Evolutionary conservation across 208 protist species (phyloP), one percentile per base, ranked within the genome.

Genomic region (Trypanosoma mega): DNA sequence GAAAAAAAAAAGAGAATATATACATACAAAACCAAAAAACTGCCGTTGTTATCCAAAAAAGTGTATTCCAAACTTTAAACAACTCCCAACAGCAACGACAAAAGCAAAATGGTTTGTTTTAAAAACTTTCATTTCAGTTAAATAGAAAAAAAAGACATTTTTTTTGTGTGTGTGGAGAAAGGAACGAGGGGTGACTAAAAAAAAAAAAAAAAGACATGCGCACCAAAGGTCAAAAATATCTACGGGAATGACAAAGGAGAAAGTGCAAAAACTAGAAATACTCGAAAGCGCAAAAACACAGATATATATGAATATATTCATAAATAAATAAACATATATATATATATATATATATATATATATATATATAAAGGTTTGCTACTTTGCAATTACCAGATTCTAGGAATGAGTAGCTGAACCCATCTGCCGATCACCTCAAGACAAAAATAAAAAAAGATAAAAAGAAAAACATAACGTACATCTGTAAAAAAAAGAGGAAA

Each of bases 141-240:
- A 21, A 27, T 43, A 60, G 47, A 39, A 54, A 74, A 68, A 63
- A 56, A 78, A 26, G 64, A 70, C 3, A 61, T 14, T 2, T n/a
- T n/a, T n/a, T n/a, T 9, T 23, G 18, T 20, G 18, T 11, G 12
- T 20, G 45, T 11, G 37, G 37, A 29, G 18, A 14, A 23, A n/a
- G 24, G 14, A 33, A 34, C n/a, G 41, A 29, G 14, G 14, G 9
- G 26, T 41, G 21, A 2, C 8, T 2, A 11, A 1, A 31, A 49
- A 4, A 54, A 52, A 59, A 53, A 41, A 27, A 77, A 68, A 72
- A 57, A 45, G 61, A 67, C 61, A 71, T n/a, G n/a, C n/a, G n/a
- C n/a, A n/a, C n/a, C n/a, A n/a, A n/a, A n/a, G n/a, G n/a, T n/a
- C n/a, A n/a, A n/a, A n/a, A n/a, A n/a, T n/a, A n/a, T n/a, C n/a